A percentile compares a stretch with the other conserved stretches of the same genome.
Evolutionary conservation across 148 eudicot genomes (phyloP).

Genomic region (Suaeda aralocaspica): DNA sequence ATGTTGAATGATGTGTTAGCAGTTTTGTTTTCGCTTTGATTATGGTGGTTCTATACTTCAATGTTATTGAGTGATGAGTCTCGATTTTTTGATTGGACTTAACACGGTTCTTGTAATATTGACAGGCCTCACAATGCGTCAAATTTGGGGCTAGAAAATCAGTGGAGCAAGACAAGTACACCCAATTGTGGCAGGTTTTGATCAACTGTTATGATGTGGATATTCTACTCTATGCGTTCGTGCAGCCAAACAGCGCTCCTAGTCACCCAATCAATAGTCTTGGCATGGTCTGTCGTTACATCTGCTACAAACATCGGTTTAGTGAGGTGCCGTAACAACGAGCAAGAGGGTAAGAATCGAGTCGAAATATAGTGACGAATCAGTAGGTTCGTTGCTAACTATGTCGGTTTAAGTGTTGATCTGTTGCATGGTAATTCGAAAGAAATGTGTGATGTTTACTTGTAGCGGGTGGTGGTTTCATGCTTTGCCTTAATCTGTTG

Average conservation of each 20-base stretch:
- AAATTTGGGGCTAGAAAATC: conserved; percentile 48
- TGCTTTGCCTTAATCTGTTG: conserved; percentile 22
- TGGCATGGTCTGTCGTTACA: conserved; percentile 45
- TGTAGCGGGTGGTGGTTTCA: conserved; percentile 27
- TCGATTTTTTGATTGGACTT: too few species aligned
- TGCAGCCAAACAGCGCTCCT: conserved; percentile 58
- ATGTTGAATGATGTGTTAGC: too few species aligned
- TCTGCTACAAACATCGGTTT: conserved; percentile 35
- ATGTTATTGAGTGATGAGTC: too few species aligned
- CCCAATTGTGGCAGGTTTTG: conserved; percentile 48
- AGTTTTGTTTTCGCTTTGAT: too few species aligned
- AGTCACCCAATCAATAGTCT: conserved; percentile 51
- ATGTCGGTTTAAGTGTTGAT: background rate
- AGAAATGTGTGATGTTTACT: conserved; percentile 17
- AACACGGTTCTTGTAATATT: too few species aligned
- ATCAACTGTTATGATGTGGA: conserved; percentile 63
- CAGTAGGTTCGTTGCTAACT: too few species aligned
- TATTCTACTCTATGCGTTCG: conserved; percentile 51
- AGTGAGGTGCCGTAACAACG: conserved; percentile 37
- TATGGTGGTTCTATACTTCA: too few species aligned
- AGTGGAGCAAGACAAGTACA: conserved; percentile 54
- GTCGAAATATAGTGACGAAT: too few species aligned
- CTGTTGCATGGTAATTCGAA: conserved; percentile 1
- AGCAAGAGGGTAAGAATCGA: conserved; percentile 39
- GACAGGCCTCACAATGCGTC: conserved; percentile 54